These are phyloP conservation scores for Beta corolliflora DNA, from an alignment of 179 eudicot species.

Conservation along the genomic window DNA sequence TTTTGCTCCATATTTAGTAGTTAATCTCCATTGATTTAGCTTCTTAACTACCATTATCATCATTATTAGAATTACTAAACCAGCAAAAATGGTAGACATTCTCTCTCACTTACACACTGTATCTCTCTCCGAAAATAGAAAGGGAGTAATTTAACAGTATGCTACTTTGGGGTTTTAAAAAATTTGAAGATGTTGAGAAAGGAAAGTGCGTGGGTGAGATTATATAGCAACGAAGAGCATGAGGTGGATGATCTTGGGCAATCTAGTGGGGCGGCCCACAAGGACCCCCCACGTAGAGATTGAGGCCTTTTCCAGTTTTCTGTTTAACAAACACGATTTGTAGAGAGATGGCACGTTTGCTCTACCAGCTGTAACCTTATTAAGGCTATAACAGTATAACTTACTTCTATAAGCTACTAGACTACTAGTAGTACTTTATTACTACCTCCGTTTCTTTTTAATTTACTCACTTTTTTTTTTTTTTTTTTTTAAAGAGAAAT, in stretches of 20 bases:
- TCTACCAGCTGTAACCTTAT: not conserved
- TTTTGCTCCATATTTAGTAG: slow-evolving; percentile 22
- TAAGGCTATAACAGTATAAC: not conserved
- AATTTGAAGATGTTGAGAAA: not conserved
- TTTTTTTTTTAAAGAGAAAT: too few relatives aligned
- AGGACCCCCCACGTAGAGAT: not conserved
- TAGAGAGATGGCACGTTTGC: not conserved
- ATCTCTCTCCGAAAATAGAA: not conserved
- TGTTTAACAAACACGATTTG: slow-evolving; percentile 2
- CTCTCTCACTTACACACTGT: not conserved
- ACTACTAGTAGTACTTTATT: not conserved
- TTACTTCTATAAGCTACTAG: not conserved
- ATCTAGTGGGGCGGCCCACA: not conserved
- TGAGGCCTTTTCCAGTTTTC: not conserved
- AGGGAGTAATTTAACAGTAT: not conserved
- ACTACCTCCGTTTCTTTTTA: not conserved
- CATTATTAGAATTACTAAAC: not conserved
- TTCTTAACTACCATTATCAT: slow-evolving; percentile 6
- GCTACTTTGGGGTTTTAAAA: not conserved
- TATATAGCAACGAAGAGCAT: not conserved
- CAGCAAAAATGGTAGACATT: slow-evolving; percentile 16
- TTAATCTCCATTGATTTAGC: slow-evolving; percentile 21
- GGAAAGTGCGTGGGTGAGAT: not conserved
- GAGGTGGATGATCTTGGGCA: not conserved
- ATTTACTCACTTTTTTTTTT: too few relatives aligned